Base-by-base conservation (phyloP, 768 basidiomycete species). In the Dendrothele bispora region DNA sequence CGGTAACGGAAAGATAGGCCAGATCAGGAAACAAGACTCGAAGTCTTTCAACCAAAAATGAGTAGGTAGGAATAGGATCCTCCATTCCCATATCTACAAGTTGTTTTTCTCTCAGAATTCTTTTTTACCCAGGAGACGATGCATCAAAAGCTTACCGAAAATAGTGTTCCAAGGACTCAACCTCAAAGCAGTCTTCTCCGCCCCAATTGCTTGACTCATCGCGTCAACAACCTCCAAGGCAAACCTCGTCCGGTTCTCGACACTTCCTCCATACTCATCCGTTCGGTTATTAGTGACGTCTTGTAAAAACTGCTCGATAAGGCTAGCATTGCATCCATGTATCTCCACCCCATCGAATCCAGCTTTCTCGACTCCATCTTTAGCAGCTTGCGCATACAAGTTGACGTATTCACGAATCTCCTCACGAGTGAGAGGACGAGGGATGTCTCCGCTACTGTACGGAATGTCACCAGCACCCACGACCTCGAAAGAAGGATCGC, bases 221-320 rank as follows among this genome's bases (percentile, higher is more conserved):
- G 72, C 71, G 18, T 70, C 60, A 25, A 71, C 52, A 30, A 78
- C 65, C 50, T 76, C 73, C n/a, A 76, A 64, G 1, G 61, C 44
- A 57, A 83, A 81, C 10, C 74, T 62, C 1, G 66, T 58, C 14
- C 81, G 65, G 49, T 75, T 74, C 60, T 77, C 71, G 41, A 79
- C 56, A n/a, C 63, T 62, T 5, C 80, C 80, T 2, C 80, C 79
- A 61, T 75, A 82, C 29, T 65, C 59, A 58, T 79, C 78, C 10
- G 67, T 74, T n/a, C 76, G 70, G 15, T 65, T 60, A 59, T 79
- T 79, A 7, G 59, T 52, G 5, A 54, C 39, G 18, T 63, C 51
- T 48, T 75, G 71, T 5, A 70, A 49, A 62, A 78, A 77, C 50
- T 72, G 69, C n/a, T n/a, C n/a, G n/a, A n/a, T n/a, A n/a, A n/a